Evolutionary conservation across 352 stramenopile species (phyloP).

Genomic region (Globisporangium sylvaticum): DNA sequence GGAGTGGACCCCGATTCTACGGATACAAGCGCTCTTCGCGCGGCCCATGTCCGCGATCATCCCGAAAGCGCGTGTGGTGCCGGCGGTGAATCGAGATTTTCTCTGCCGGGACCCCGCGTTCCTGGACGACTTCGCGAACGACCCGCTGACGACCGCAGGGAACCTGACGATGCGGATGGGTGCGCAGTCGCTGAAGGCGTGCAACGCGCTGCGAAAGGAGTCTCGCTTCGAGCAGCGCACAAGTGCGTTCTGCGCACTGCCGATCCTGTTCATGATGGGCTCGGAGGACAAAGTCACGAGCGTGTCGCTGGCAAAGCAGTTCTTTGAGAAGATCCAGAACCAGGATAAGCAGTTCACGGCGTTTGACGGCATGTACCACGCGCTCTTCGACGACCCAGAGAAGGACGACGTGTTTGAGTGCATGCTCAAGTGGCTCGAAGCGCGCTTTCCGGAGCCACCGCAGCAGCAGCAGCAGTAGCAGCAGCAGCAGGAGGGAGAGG

Average conservation of each 20-base stretch:
- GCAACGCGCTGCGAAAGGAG: slow-evolving; percentile 27
- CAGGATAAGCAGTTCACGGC: slow-evolving; percentile 55
- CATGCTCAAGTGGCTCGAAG: slow-evolving; percentile 40
- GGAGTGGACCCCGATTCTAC: slow-evolving; percentile 3
- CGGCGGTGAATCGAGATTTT: slow-evolving; percentile 24
- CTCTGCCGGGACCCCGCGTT: slow-evolving; percentile 22
- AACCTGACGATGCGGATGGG: slow-evolving; percentile 36
- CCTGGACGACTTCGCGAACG: slow-evolving; percentile 16
- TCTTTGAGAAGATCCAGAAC: slow-evolving; percentile 28
- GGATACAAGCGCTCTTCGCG: slow-evolving; percentile 3
- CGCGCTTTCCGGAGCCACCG: slow-evolving; percentile 20
- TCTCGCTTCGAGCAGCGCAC: slow-evolving; percentile 21
- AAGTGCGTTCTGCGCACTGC: slow-evolving; percentile 23
- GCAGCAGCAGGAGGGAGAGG: neutral
- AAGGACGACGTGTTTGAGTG: slow-evolving; percentile 34
- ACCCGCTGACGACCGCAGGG: slow-evolving; percentile 10
- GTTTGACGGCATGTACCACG: slow-evolving; percentile 49
- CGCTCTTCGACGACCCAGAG: slow-evolving; percentile 58
- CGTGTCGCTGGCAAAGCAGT: slow-evolving; percentile 32
- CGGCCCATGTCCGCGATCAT: slow-evolving; percentile 17
- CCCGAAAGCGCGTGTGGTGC: slow-evolving; percentile 23
- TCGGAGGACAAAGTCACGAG: slow-evolving; percentile 46
- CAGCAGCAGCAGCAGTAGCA: neutral
- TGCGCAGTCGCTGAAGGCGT: slow-evolving; percentile 28
- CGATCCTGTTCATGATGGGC: slow-evolving; percentile 34